Evolutionary conservation across 1,284 basidiomycete genomes (phyloP).

Genomic region (Meripilus lineatus): DNA sequence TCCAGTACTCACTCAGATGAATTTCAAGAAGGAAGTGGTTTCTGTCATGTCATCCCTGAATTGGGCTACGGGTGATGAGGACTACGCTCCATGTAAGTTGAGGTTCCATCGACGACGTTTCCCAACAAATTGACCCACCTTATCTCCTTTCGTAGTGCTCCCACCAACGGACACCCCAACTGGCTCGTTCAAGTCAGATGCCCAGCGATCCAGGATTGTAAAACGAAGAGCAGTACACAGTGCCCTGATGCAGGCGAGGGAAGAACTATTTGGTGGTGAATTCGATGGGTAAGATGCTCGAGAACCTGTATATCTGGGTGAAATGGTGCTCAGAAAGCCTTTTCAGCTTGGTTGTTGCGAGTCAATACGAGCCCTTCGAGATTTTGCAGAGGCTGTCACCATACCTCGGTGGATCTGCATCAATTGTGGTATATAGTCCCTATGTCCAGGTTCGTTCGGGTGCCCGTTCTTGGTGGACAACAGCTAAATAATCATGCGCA

Average conservation of each 20-base stretch:
- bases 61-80: slow-evolving; percentile 87
- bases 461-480: slow-evolving; percentile 1
- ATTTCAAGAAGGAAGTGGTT: slow-evolving; percentile 64
- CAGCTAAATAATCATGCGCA: slow-evolving; percentile 20
- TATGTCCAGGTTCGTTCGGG: slow-evolving; percentile 59
- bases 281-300: slow-evolving; percentile 71
- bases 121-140: slow-evolving; percentile 3
- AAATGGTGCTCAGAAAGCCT: slow-evolving; percentile 3
- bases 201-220: slow-evolving; percentile 62
- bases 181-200: slow-evolving; percentile 55
- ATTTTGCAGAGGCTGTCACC: slow-evolving; percentile 73
- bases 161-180: slow-evolving; percentile 51
- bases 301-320: neutral
- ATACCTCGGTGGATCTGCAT: slow-evolving; percentile 82
- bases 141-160: slow-evolving; percentile 43
- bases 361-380: slow-evolving; percentile 83
- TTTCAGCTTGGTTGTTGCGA: slow-evolving; percentile 74
- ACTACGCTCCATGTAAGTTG: slow-evolving; percentile 60
- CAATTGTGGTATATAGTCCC: slow-evolving; percentile 85
- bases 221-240: slow-evolving; percentile 68
- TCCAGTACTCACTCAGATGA: slow-evolving; percentile 83
- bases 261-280: slow-evolving; percentile 83
- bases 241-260: slow-evolving; percentile 57
- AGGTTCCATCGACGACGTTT: too few species aligned
- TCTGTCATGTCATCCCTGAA: slow-evolving; percentile 71